These are phyloP conservation scores for Talaromyces trachyspermus DNA, from an alignment of 495 filamentous ascomycete species.

Conservation along the genomic window DNA sequence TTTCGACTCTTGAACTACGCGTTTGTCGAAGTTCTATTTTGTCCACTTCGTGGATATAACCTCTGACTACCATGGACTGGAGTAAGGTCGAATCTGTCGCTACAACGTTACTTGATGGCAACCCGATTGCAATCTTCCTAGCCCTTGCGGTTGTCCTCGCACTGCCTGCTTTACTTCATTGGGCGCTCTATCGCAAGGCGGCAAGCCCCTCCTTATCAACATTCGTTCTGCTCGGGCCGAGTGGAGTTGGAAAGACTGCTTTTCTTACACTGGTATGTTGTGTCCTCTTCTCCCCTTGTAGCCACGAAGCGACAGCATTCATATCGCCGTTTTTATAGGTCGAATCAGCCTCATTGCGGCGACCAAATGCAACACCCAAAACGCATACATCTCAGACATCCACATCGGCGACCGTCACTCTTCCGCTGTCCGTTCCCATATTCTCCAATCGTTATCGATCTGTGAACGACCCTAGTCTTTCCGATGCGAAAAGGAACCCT, in stretches of 20 bases:
- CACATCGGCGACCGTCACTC: slow-evolving; percentile 59
- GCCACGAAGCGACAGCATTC: background rate
- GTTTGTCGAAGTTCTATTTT: too few species aligned
- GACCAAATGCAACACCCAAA: slow-evolving; percentile 24
- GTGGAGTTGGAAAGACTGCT: slow-evolving; percentile 80
- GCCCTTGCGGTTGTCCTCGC: slow-evolving; percentile 63
- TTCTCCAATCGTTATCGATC: slow-evolving; percentile 65
- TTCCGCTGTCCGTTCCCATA: slow-evolving; percentile 56
- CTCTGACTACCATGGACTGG: too few species aligned
- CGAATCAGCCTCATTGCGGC: slow-evolving; percentile 29
- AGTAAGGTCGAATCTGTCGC: slow-evolving; percentile 27
- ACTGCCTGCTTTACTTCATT: slow-evolving; percentile 71
- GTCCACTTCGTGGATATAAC: too few species aligned
- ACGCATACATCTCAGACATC: slow-evolving; percentile 83
- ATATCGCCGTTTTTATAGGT: slow-evolving; percentile 29
- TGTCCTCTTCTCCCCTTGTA: slow-evolving; percentile 3
- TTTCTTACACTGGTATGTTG: slow-evolving; percentile 66
- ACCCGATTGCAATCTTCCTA: slow-evolving; percentile 47
- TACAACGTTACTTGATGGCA: slow-evolving; percentile 38
- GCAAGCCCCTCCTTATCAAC: slow-evolving; percentile 64
- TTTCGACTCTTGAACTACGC: too few species aligned
- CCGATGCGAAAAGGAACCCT: slow-evolving; percentile 60
- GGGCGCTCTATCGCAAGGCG: slow-evolving; percentile 58
- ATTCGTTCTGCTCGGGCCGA: slow-evolving; percentile 80
- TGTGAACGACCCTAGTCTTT: slow-evolving; percentile 57